These are phyloP conservation scores for Hanseniaspora occidentalis DNA, from an alignment of 805 yeast genomes.

Conservation along the genomic window DNA sequence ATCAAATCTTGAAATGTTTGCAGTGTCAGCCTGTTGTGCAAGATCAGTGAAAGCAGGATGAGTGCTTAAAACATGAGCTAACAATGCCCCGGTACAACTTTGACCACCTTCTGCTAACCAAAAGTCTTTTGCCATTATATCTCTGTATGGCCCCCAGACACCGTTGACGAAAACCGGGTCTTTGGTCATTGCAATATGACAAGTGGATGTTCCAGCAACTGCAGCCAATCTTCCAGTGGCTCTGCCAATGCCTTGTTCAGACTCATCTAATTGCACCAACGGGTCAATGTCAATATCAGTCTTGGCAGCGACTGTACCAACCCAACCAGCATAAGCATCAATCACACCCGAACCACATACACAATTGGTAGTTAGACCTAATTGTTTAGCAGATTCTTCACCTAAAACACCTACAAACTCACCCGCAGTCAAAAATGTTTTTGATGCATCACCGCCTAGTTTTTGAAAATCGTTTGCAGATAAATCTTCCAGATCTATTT, in stretches of 20 bases:
- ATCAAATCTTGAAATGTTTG: constrained; percentile 68
- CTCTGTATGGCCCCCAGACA: constrained; percentile 98
- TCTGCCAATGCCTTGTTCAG: constrained; percentile 35
- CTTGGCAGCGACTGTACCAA: constrained; percentile 93
- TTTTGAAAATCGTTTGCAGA: constrained; percentile 62
- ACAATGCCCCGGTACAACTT: constrained; percentile 87
- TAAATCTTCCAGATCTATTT: constrained; percentile 65
- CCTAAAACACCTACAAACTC: constrained; percentile 71
- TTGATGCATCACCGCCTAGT: constrained; percentile 53
- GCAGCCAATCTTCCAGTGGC: constrained; percentile 87
- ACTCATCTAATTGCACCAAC: constrained; percentile 37
- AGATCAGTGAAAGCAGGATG: constrained; percentile 83
- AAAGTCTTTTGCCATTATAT: constrained; percentile 75
- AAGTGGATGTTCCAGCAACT: constrained; percentile 96
- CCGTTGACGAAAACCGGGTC: constrained; percentile 87
- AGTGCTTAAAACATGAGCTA: constrained; percentile 74
- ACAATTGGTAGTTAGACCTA: constrained; percentile 71
- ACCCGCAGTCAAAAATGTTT: constrained; percentile 69
- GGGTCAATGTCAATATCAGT: constrained; percentile 45
- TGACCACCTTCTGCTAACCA: constrained; percentile 99
- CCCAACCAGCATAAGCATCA: constrained; percentile 98
- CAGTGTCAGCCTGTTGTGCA: constrained; percentile 50
- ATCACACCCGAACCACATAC: constrained; percentile 92
- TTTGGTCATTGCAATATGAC: constrained; percentile 80
- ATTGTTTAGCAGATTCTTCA: constrained; percentile 55